Conservation (phyloP, 2,329 filamentous ascomycete species). For the Aspergillus tamarii region DNA sequence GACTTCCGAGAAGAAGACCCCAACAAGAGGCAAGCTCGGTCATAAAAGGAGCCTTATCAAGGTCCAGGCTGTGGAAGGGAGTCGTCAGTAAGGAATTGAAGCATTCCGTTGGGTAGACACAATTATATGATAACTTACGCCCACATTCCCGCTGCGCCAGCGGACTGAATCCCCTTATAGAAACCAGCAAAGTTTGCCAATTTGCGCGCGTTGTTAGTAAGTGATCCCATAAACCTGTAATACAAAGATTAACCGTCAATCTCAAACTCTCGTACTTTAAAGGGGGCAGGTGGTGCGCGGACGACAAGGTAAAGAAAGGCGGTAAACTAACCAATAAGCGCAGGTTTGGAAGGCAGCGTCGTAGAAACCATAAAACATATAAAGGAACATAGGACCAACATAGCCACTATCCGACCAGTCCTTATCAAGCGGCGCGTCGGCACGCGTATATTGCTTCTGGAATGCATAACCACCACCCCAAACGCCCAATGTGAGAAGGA, state of each 20-base stretch:
- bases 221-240: slow-evolving; percentile 80
- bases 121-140: slow-evolving; percentile 33
- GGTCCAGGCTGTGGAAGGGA: slow-evolving; percentile 71
- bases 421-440: slow-evolving; percentile 30
- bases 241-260: not conserved
- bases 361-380: slow-evolving; percentile 87
- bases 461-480: slow-evolving; percentile 85
- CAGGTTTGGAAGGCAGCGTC: slow-evolving; percentile 89
- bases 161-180: slow-evolving; percentile 91
- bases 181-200: slow-evolving; percentile 89
- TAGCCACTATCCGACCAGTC: slow-evolving; percentile 73
- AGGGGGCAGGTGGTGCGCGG: not conserved
- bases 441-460: slow-evolving; percentile 64
- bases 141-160: slow-evolving; percentile 68
- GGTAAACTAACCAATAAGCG: slow-evolving; percentile 76
- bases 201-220: slow-evolving; percentile 90
- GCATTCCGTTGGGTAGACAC: not conserved
- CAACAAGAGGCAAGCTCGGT: slow-evolving; percentile 75
- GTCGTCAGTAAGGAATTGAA: slow-evolving; percentile 11
- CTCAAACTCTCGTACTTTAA: not conserved
- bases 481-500: slow-evolving; percentile 72
- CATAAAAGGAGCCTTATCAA: slow-evolving; percentile 64
- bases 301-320: not conserved
- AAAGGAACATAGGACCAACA: slow-evolving; percentile 81
- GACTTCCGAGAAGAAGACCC: slow-evolving; percentile 72